phyloP scores from a whole-genome alignment of 1,139 yeast genomes.

The Kurtzmaniella quercitrusa region DNA sequence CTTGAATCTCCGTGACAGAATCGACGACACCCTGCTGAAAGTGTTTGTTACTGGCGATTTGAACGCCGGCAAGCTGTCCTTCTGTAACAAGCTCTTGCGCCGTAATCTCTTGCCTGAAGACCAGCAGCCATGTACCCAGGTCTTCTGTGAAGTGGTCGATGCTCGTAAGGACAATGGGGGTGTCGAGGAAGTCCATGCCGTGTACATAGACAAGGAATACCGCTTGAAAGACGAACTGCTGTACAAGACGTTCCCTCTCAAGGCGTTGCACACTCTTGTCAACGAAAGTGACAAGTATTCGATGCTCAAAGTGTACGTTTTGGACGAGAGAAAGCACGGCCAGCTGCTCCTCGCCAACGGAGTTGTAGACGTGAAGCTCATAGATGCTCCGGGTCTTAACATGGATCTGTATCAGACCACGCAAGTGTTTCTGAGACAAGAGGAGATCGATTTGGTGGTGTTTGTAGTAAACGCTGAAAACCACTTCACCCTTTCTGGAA shows the following conservation, averaged over 20 bases:
- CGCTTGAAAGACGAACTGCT: constrained; percentile 61
- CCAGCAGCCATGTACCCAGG: constrained; percentile 96
- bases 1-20: constrained; percentile 70
- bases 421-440: constrained; percentile 92
- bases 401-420: constrained; percentile 93
- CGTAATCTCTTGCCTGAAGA: constrained; percentile 85
- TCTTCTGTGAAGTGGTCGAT: constrained; percentile 91
- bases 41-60: constrained; percentile 96
- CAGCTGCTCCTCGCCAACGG: constrained; percentile 83
- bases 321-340: constrained; percentile 66
- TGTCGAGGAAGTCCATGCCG: constrained; percentile 90
- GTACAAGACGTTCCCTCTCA: constrained; percentile 51
- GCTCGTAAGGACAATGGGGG: constrained; percentile 65
- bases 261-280: constrained; percentile 65
- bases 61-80: constrained; percentile 94
- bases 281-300: constrained; percentile 68
- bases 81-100: constrained; percentile 85
- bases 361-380: constrained; percentile 83
- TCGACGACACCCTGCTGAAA: constrained; percentile 88
- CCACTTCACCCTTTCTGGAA: constrained; percentile 90
- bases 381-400: constrained; percentile 97
- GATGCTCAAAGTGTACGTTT: constrained; percentile 73
- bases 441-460: constrained; percentile 92
- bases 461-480: constrained; percentile 96
- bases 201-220: constrained; percentile 60